A percentile compares a stretch with the other conserved stretches of the same genome.
Evolutionary conservation across 257 asterid genomes (phyloP).

Genomic region (Gentiana macrophylla): DNA sequence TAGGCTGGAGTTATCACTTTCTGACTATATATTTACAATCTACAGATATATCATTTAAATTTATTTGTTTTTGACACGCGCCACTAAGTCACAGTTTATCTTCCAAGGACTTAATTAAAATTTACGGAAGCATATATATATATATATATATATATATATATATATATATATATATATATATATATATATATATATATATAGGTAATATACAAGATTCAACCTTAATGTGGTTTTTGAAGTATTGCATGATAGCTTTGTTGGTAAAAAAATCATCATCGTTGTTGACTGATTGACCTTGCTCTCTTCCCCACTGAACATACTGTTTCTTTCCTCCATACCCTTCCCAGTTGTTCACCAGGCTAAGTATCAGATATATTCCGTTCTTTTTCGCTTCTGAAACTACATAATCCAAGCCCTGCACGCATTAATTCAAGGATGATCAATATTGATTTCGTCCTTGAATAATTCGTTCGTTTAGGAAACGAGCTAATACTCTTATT

Average conservation of each 20-base stretch:
- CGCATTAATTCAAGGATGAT: background rate
- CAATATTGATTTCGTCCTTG: background rate
- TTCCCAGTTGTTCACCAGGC: constrained; percentile 21
- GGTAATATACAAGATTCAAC: background rate
- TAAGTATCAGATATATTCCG: constrained; percentile 18
- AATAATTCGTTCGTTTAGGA: too few species aligned
- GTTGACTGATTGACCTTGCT: constrained; percentile 14
- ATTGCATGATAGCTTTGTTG: constrained; percentile 12
- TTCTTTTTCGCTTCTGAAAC: constrained; percentile 20
- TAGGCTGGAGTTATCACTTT: too few species aligned
- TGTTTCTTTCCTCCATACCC: constrained; percentile 25
- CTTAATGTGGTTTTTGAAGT: constrained; percentile 22
- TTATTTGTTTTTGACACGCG: too few species aligned
- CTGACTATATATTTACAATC: too few species aligned
- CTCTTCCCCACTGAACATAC: constrained; percentile 21
- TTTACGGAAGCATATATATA: too few species aligned
- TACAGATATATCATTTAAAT: too few species aligned
- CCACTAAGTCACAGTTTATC: too few species aligned
- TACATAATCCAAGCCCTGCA: constrained; percentile 26
- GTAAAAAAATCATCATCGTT: constrained; percentile 24
- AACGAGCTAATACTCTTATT: too few species aligned
- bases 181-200: too few species aligned
- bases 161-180: too few species aligned
- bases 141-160: too few species aligned
- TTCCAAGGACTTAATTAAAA: too few species aligned